Evolutionary conservation across 2,329 filamentous ascomycete species (phyloP), one percentile per base, ranked within the genome.

Genomic region (Elsinoe fawcettii): DNA sequence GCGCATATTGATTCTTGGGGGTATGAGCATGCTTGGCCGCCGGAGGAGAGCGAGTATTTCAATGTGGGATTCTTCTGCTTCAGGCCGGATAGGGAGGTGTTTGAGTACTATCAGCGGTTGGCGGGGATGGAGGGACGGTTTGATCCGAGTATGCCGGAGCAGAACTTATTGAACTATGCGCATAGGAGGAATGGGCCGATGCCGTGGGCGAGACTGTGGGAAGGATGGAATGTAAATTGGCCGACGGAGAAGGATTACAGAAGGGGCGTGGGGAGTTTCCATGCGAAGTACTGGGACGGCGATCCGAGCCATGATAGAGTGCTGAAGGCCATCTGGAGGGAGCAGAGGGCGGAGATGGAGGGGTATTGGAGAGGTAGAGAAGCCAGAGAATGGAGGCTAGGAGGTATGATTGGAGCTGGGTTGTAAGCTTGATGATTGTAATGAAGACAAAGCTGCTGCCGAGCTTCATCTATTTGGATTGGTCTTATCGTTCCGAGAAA

Each of bases 201-300:
- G 72, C 71, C 72, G 1, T 74, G 70, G 71, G 66, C 64, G 57
- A 67, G 66, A 53, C 57, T 73, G 20, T 68, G 68, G 62, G 67
- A 71, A 58, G 66, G 65, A 1, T 74, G 71, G 70, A 72, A 71
- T 57, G 69, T 70, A 14, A 70, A 71, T 47, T 73, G 69, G 66
- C 70, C 72, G 3, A 71, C 64, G 36, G 66, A 65, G 53, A 68
- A 66, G 30, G 71, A 74, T 53, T 69, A 66, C 58, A 60, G 66
- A 27, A 67, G 63, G 12, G 71, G 70, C 1, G 69, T 66, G 47
- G 62, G 63, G 37, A 71, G 68, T 47, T 69, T 73, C 55, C 71
- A 73, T 60, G 70, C 70, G 3, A 73, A 74, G 65, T 73, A 67
- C 59, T 74, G 72, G 72, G 67, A 71, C 61, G 64, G 63, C 1